Percentiles rank a stretch among this genome's conserved stretches.
These are phyloP conservation scores for Quercus tomentella DNA, from an alignment of 331 rosid species.

Conservation along the genomic window DNA sequence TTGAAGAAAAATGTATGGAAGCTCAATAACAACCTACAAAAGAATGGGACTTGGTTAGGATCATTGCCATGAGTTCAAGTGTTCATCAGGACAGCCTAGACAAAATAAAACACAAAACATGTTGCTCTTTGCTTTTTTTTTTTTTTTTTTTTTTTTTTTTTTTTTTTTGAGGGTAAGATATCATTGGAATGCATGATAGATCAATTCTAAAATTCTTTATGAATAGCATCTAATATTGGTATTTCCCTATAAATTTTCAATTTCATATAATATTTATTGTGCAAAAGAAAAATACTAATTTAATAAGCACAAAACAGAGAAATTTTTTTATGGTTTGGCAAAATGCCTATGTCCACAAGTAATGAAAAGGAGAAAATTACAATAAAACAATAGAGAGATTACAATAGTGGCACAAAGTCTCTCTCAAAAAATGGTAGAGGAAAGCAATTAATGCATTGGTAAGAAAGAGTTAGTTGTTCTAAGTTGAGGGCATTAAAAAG, in stretches of 20 bases:
- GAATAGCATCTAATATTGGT: neutral
- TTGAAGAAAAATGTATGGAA: conserved; percentile 64
- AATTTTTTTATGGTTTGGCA: too few species aligned
- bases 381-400: too few species aligned
- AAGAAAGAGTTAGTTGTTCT: too few species aligned
- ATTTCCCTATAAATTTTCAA: neutral
- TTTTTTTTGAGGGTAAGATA: neutral
- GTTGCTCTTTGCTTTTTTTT: neutral
- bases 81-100: neutral
- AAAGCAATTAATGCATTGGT: too few species aligned
- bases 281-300: too few species aligned
- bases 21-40: conserved; percentile 61
- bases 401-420: too few species aligned
- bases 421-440: too few species aligned
- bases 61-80: neutral
- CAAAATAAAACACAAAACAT: neutral
- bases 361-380: too few species aligned
- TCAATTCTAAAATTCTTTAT: neutral
- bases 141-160: neutral
- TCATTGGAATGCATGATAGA: neutral
- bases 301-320: too few species aligned
- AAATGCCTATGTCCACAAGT: too few species aligned
- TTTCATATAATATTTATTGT: neutral
- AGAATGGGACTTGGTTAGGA: neutral
- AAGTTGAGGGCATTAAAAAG: too few species aligned